phyloP scores from a whole-genome alignment of 2,329 filamentous ascomycete species.

The Colletotrichum musae region DNA sequence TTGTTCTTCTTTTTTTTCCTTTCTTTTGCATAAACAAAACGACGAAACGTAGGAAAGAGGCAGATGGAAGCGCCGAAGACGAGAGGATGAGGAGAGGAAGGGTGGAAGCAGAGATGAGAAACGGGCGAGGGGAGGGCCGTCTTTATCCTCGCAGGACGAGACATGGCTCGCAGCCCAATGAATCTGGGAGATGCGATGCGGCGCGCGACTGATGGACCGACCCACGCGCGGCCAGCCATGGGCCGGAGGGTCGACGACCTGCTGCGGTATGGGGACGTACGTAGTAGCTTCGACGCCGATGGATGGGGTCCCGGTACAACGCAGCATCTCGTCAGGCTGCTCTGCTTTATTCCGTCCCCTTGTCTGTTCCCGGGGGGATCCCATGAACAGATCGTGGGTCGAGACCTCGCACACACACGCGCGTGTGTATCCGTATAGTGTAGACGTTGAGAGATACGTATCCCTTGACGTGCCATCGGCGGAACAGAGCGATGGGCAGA shows the following conservation, averaged over 20 bases:
- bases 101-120: conserved; percentile 31
- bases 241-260: conserved; percentile 3
- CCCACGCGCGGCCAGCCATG: conserved; percentile 13
- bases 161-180: conserved; percentile 42
- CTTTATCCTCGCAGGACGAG: conserved; percentile 39
- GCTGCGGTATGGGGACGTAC: no score
- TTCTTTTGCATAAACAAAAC: conserved; percentile 24
- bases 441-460: conserved; percentile 1
- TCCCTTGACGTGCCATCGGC: no score
- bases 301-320: conserved; percentile 32
- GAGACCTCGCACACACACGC: conserved; percentile 20
- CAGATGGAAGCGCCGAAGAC: conserved; percentile 13
- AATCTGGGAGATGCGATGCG: conserved; percentile 40
- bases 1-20: no score
- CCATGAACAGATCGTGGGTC: conserved; percentile 33
- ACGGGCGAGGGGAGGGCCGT: conserved; percentile 39
- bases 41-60: conserved; percentile 20
- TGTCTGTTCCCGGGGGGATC: conserved; percentile 20
- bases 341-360: no score
- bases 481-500: no score
- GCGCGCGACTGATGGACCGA: conserved; percentile 36
- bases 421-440: neutral
- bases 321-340: conserved; percentile 5
- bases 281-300: no score
- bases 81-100: conserved; percentile 39